Percentiles rank a stretch among this genome's conserved stretches.
Conservation (phyloP, 2,329 filamentous ascomycete species). For the Samsoniella hepiali region DNA sequence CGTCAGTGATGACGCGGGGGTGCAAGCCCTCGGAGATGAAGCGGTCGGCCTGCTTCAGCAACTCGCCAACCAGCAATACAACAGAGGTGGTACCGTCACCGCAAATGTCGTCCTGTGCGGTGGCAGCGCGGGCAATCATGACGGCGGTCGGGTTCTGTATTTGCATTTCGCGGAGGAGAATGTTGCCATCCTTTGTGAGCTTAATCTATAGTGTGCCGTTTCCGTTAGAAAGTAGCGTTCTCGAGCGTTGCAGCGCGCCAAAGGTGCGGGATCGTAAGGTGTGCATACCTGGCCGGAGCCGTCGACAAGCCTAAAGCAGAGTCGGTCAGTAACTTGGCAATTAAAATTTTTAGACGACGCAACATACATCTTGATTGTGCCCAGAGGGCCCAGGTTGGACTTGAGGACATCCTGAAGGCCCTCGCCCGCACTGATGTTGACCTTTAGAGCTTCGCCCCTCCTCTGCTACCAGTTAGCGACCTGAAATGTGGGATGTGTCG, state of each 20-base stretch:
- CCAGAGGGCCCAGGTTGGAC: constrained; percentile 89
- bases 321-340: constrained; percentile 27
- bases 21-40: constrained; percentile 97
- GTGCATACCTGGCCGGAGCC: constrained; percentile 62
- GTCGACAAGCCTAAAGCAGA: constrained; percentile 57
- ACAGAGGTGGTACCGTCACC: constrained; percentile 97
- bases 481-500: constrained; percentile 28
- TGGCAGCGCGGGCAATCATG: constrained; percentile 78
- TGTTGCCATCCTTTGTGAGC: constrained; percentile 97
- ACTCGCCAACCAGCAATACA: constrained; percentile 90
- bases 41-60: constrained; percentile 95
- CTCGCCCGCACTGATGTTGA: constrained; percentile 96
- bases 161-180: constrained; percentile 76
- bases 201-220: constrained; percentile 67
- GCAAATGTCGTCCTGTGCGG: constrained; percentile 96
- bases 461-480: constrained; percentile 53
- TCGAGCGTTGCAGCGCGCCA: constrained; percentile 25
- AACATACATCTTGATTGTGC: constrained; percentile 88
- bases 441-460: constrained; percentile 91
- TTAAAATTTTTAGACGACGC: background rate
- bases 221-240: constrained; percentile 19
- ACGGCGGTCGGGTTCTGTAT: constrained; percentile 98
- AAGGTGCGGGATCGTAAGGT: constrained; percentile 27
- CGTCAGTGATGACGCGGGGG: constrained; percentile 93
- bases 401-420: constrained; percentile 91